Evolutionary conservation across 352 stramenopile genomes (phyloP).

Genomic region (Globisporangium lucens): DNA sequence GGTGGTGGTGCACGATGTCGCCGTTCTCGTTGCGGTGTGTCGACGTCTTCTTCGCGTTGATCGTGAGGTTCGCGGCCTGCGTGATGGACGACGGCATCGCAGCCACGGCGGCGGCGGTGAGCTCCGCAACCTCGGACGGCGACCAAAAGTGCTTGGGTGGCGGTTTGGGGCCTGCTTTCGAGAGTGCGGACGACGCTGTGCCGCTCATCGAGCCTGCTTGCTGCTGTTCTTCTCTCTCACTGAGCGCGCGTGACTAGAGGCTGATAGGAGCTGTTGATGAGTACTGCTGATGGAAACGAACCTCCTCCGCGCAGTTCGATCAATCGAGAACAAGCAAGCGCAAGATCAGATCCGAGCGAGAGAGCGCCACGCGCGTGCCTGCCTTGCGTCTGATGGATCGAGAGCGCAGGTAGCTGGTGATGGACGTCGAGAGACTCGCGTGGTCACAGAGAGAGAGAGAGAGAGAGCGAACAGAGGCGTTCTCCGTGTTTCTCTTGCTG

Average conservation of each 20-base stretch:
- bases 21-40: slow-evolving; percentile 69
- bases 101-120: slow-evolving; percentile 68
- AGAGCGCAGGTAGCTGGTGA: background rate
- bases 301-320: background rate
- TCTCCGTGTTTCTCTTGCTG: slow-evolving; percentile 4
- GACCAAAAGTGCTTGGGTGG: slow-evolving; percentile 68
- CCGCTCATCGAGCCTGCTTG: slow-evolving; percentile 35
- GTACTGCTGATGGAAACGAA: background rate
- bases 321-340: slow-evolving; percentile 2
- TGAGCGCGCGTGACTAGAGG: background rate
- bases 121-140: slow-evolving; percentile 69
- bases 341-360: background rate
- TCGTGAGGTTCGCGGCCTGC: slow-evolving; percentile 39
- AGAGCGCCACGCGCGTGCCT: background rate
- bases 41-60: slow-evolving; percentile 42
- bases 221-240: background rate
- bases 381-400: background rate
- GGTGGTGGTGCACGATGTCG: slow-evolving; percentile 75
- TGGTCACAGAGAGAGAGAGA: background rate
- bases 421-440: slow-evolving; percentile 3
- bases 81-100: slow-evolving; percentile 63
- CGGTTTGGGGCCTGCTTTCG: slow-evolving; percentile 22
- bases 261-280: background rate
- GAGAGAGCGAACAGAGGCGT: slow-evolving; percentile 1
- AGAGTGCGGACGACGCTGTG: slow-evolving; percentile 20